phyloP scores from a whole-genome alignment of 2,329 filamentous ascomycete species.

The Chaetomium sp. region DNA sequence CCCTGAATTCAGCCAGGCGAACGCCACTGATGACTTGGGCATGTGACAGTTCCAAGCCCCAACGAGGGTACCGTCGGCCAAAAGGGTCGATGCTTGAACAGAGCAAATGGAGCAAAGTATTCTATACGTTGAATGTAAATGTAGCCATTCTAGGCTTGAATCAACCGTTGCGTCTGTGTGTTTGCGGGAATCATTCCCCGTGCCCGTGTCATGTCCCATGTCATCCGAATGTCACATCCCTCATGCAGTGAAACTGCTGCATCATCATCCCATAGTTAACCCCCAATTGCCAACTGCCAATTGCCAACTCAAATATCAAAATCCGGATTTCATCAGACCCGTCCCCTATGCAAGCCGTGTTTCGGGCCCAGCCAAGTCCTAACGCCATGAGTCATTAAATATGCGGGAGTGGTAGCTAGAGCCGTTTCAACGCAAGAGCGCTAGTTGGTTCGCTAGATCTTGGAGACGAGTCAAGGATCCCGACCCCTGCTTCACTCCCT shows the following conservation, averaged over 20 bases:
- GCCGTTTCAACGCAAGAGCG: conserved; percentile 28
- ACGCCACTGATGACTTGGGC: conserved; percentile 5
- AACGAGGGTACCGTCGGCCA: not conserved
- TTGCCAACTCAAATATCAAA: not conserved
- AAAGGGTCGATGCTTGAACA: not conserved
- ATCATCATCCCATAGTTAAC: not conserved
- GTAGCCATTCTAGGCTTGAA: not conserved
- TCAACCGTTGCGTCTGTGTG: conserved; percentile 12
- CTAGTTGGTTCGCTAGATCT: conserved; percentile 45
- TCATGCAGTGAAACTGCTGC: not conserved
- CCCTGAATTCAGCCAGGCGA: not conserved
- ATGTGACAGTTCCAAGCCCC: conserved; percentile 2
- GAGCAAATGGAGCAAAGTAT: not conserved
- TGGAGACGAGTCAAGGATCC: conserved; percentile 45
- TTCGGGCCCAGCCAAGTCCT: not conserved
- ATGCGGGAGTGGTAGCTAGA: not conserved
- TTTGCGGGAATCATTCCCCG: conserved; percentile 8
- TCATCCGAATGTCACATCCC: not conserved
- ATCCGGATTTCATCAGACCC: not conserved
- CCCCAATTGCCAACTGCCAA: not conserved
- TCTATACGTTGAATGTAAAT: not conserved
- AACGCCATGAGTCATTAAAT: conserved; percentile 5
- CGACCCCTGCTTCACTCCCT: conserved; percentile 40
- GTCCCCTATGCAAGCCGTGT: conserved; percentile 14
- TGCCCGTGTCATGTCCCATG: conserved; percentile 10